Evolutionary conservation across 306 rosid genomes (phyloP), one percentile per base, ranked within the genome.

Genomic region (peach (Prunus persica)): DNA sequence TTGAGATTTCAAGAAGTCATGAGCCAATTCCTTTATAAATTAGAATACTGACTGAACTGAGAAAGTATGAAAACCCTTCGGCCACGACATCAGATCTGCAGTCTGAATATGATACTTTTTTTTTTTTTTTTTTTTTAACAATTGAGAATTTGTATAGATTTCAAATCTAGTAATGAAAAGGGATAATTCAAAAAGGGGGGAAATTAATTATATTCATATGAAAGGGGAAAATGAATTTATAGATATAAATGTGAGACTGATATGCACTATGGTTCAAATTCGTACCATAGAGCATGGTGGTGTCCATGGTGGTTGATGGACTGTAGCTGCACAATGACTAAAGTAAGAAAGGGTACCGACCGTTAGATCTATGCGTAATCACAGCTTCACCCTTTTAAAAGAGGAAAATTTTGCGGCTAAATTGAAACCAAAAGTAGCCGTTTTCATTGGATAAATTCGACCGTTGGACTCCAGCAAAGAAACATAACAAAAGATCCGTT

Each of bases 381-480:
- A 66, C 67, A 34, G 74, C 56, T 60, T 24, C 43, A 0, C 1
- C 34, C 19, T 52, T 74, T 65, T 3, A 60, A 71, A 81, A 55
- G 64, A 14, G 27, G 34, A 11, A 50, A 61, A 15, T 0, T 43
- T 65, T 1, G 65, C 30, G 27, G 2, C 25, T 1, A 28, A 38
- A 49, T 41, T 68, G 74, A 67, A 69, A 45, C 54, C 9, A 47
- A 65, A 89, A 73, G 73, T 89, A 89, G 95, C 98, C 97, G 98
- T 92, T 90, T 76, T 78, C 54, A 38, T 5, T 54, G 69, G 91
- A 85, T 62, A 78, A 82, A 83, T 27, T 88, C 83, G 97, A 95
- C 98, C 97, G 97, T 95, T 92, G 95, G 78, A 86, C 80, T 83
- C 69, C 46, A 38, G 30, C 11, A 25, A 20, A 43, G 15, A 4